These are phyloP conservation scores for Colletotrichum horii DNA, from an alignment of 2,329 filamentous ascomycete species.

Conservation along the genomic window DNA sequence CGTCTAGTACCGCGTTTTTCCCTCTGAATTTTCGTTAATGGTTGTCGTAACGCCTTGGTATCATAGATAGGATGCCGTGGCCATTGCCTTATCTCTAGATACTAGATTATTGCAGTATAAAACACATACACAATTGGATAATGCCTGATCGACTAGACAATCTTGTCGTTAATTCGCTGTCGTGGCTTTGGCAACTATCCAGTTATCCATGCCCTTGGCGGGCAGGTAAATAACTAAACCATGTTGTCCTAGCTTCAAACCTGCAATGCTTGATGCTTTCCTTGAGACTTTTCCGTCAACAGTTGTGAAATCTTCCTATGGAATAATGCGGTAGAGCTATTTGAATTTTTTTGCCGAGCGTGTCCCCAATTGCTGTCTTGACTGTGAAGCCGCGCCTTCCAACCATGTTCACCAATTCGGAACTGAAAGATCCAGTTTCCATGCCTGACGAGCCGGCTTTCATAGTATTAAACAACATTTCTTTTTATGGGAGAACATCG, in stretches of 20 bases:
- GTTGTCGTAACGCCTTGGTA: fast-evolving
- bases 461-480: fast-evolving
- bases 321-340: neutral
- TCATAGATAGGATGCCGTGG: fast-evolving
- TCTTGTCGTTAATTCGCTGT: neutral
- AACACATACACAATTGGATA: fast-evolving
- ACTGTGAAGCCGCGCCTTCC: neutral
- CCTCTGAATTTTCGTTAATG: neutral
- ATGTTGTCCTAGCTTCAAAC: neutral
- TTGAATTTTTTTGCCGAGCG: neutral
- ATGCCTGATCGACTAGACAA: neutral
- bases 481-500: neutral
- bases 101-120: neutral
- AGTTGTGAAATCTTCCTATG: neutral
- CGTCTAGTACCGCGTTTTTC: neutral
- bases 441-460: neutral
- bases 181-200: neutral
- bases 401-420: neutral
- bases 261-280: neutral
- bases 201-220: neutral
- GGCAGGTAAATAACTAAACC: fast-evolving
- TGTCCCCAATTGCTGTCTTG: neutral
- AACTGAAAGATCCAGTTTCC: neutral
- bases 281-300: neutral
- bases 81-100: fast-evolving